Base-by-base conservation (phyloP, 768 basidiomycete genomes). In the Pulveroboletus ravenelii region DNA sequence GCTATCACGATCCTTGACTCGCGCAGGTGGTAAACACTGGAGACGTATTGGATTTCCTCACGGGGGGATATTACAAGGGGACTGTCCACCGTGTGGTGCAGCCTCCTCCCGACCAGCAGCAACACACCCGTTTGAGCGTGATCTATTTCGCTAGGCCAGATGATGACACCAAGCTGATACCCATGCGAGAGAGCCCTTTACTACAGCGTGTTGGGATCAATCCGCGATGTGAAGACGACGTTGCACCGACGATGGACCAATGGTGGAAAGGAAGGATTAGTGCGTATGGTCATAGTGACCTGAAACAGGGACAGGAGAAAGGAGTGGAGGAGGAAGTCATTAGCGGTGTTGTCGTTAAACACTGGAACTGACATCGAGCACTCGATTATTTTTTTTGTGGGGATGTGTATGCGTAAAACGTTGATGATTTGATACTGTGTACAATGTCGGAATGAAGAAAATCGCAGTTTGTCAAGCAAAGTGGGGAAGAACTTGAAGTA, bases 61-160 rank as follows among this genome's bases (percentile, higher is more conserved):
- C 79, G 1, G 81, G 82, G 1, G 80, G 81, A 1, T 82, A 70
- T 54, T 83, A 83, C 64, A 74, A 72, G 30, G 77, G 75, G 10
- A 83, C 81, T 1, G 76, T 82, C 44, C 82, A 84, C 57, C 76
- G 82, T 14, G 81, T 84, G 15, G 70, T 81, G 3, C 78, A 79
- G 54, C 83, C 81, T 2, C 82, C 81, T 10, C 56, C 60, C 0
- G 80, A 82, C 51, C 82, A 84, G 55, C 75, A 66, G 25, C 62
- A 60, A 25, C 65, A 72, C 53, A 69, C 76, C n/a, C 77, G 82
- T 10, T 69, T 83, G 1, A 81, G 82, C 1, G 70, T 76, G 3
- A 81, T 83, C 60, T 83, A 84, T 63, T 84, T 85, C 56, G 64
- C 62, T 27, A 68, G 74, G 71, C 64, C 76, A 0, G 75, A 83